Evolutionary conservation across 2,329 filamentous ascomycete species (phyloP).

Genomic region (Aspergillus novofumigatus): DNA sequence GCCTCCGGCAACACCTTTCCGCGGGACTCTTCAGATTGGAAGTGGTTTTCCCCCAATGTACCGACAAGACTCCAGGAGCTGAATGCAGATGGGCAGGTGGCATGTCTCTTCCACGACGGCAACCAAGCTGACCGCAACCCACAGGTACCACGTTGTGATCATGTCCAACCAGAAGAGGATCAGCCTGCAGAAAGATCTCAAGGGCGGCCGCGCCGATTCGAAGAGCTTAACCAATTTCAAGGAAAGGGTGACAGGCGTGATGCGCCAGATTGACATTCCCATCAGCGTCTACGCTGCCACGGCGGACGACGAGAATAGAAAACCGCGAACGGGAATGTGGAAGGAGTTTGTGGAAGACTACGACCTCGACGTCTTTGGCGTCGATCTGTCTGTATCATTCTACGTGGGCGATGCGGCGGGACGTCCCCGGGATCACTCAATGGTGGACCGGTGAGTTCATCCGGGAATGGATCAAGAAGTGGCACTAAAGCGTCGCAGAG

Average conservation of each 20-base stretch:
- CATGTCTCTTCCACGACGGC: not conserved
- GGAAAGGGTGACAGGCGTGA: conserved; percentile 65
- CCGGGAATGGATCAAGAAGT: conserved; percentile 1
- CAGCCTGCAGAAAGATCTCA: conserved; percentile 68
- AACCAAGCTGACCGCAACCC: not conserved
- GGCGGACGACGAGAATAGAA: conserved; percentile 73
- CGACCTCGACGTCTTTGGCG: conserved; percentile 50
- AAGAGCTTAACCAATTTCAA: conserved; percentile 78
- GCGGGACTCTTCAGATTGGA: conserved; percentile 73
- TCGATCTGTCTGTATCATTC: conserved; percentile 70
- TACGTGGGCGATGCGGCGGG: conserved; percentile 85
- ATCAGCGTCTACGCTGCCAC: conserved; percentile 83
- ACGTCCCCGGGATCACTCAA: conserved; percentile 55
- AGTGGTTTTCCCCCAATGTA: conserved; percentile 80
- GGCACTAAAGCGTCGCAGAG: conserved; percentile 44
- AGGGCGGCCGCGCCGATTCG: conserved; percentile 62
- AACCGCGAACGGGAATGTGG: conserved; percentile 91
- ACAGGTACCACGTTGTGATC: conserved; percentile 69
- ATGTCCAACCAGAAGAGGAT: conserved; percentile 88
- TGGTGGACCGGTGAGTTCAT: conserved; percentile 51
- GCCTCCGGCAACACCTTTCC: conserved; percentile 77
- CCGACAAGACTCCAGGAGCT: conserved; percentile 64
- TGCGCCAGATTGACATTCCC: conserved; percentile 66
- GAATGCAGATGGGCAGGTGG: conserved; percentile 61
- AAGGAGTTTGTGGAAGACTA: conserved; percentile 60